Evolutionary conservation across 2,329 filamentous ascomycete species (phyloP), one percentile per base, ranked within the genome.

Genomic region (Davidsoniella australis): DNA sequence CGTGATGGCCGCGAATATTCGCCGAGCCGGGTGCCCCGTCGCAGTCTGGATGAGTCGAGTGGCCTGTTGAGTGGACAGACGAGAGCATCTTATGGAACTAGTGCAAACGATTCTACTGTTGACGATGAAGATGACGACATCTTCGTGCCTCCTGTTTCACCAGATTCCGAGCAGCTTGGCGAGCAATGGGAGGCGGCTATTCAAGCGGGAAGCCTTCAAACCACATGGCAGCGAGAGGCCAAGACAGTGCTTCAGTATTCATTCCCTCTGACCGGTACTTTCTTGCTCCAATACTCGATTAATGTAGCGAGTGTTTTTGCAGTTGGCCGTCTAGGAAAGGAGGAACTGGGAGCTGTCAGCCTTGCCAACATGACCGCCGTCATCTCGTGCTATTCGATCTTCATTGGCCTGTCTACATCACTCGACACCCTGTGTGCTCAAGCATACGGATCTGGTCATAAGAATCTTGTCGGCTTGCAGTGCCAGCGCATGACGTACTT

Each of bases 391-490:
- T 80, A 83, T 58, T 82, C 81, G 0, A 77, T 85, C 14, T 82
- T 85, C 59, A 82, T 87, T 59, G 83, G 87, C n/a, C 71, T 96
- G 12, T 82, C 87, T 1, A 96, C 89, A 4, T 85, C 82, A 55
- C 70, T 96, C 37, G 89, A 96, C 64, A 96, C 89, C 0, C 76
- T 96, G 2, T 95, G 89, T 62, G 78, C 89, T 0, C 89, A 96
- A 63, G 89, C 91, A 0, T 96, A 93, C 60, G 89, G 91, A 2
- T 93, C 85, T 0, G 89, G 89, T 0, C 83, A 82, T 61, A 93
- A 83, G 60, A 83, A 88, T 56, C 75, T 96, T 4, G 89, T 96
- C 9, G 85, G 85, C 1, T 63, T 91, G 49, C 85, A 91, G 58
- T 72, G 85, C 54, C 83, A 91, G 64, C 73, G 84, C 50, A 89